Conservation (phyloP, 176 grass and related monocot genomes). For the Aegilops bicornis region DNA sequence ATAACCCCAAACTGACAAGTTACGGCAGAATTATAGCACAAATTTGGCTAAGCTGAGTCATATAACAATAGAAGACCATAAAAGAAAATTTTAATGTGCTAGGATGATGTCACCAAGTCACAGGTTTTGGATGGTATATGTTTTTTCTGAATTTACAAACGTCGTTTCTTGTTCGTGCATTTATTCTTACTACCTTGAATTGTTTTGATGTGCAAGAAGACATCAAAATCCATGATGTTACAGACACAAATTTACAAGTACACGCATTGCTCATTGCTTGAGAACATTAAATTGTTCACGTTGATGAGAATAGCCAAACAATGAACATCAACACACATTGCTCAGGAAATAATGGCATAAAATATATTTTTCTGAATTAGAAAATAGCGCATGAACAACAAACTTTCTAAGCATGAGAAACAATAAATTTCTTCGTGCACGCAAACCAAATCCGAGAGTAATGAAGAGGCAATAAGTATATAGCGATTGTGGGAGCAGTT, state of each 20-base stretch:
- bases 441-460: not conserved
- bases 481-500: not conserved
- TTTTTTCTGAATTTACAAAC: not conserved
- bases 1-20: not conserved
- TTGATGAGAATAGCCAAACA: no score
- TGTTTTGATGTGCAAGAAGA: not conserved
- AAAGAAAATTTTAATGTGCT: not conserved
- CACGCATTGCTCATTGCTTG: not conserved
- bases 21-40: not conserved
- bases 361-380: not conserved
- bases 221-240: not conserved
- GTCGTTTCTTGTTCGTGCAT: not conserved
- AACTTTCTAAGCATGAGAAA: not conserved
- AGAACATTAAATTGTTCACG: no score
- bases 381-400: not conserved
- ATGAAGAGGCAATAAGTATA: not conserved
- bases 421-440: not conserved
- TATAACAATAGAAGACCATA: not conserved
- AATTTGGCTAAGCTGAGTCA: not conserved
- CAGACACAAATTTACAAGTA: not conserved
- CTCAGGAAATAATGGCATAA: not conserved
- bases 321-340: not conserved
- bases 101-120: not conserved
- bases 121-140: not conserved
- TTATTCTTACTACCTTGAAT: not conserved